Evolutionary conservation across 2,329 filamentous ascomycete genomes (phyloP), one percentile per base, ranked within the genome.

Genomic region (Fusarium beomiforme): DNA sequence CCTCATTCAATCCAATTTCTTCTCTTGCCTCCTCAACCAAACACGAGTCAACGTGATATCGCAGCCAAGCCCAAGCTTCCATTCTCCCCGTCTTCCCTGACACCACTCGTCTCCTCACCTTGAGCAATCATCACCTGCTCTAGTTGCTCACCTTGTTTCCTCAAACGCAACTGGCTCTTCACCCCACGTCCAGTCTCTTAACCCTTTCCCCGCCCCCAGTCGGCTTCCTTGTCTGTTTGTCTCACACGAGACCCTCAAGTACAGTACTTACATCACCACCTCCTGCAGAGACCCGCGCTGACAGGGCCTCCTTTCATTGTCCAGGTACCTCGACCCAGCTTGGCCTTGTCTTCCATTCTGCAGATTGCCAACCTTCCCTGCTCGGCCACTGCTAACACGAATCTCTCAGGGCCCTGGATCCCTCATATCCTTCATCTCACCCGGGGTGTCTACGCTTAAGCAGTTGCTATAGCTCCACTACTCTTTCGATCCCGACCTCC

Each of bases 101-200:
- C 75, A 65, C 75, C 75, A 77, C 69, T 57, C 68, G 36, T 77
- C 75, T 77, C 75, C 75, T 77, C 75, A 77, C 72, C 73, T 76
- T 70, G 64, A 33, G 43, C 46, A 55, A 66, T 56, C 67, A 70
- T 77, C 68, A 59, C 41, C 69, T 76, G 73, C 36, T 65, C 42
- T 72, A 59, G 33, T 66, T 76, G 64, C 49, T 65, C 62, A 77
- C 75, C 75, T 77, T 68, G 72, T 71, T 71, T 69, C 66, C 68
- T 70, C 47, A 33, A 56, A 53, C 59, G 64, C 53, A 65, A 69
- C 55, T 62, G 50, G 63, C 47, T 37, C 17, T 59, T 65, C 31
- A 72, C 71, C 75, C 75, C 73, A 76, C 74, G 72, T 68, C 55
- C 60, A 50, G 62, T 64, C 66, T 46, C 67, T 46, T 47, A 37